Percentiles rank a stretch among this genome's conserved stretches.
Evolutionary conservation across 1,139 yeast species (phyloP).

Genomic region (Nematodospora anomalae): DNA sequence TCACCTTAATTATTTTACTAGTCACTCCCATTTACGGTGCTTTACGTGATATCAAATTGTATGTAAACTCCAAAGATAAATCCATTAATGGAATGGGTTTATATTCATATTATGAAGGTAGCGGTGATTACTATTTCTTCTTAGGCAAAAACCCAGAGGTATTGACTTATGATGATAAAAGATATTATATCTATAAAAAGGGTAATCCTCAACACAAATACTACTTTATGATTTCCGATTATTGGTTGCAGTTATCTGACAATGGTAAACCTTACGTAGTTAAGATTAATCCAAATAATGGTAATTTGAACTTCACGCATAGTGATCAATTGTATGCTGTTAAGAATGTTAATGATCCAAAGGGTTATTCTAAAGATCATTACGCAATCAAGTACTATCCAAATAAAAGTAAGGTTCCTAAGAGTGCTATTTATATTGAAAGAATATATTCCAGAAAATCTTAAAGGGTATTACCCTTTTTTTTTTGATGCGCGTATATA

Average conservation of each 20-base stretch:
- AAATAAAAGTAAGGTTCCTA: constrained; percentile 13
- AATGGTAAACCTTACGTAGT: constrained; percentile 14
- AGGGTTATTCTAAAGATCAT: constrained; percentile 28
- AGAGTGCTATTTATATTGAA: constrained; percentile 16
- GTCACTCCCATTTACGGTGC: constrained; percentile 17
- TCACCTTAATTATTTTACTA: constrained; percentile 1
- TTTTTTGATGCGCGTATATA: no score
- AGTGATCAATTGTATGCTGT: constrained; percentile 36
- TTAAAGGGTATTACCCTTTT: background rate
- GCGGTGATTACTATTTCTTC: constrained; percentile 49
- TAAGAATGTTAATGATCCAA: constrained; percentile 42
- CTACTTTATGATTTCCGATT: constrained; percentile 2
- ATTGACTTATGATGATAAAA: constrained; percentile 2
- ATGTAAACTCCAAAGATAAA: constrained; percentile 21
- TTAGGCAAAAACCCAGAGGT: constrained; percentile 14
- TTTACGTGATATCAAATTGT: constrained; percentile 15
- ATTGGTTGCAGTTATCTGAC: constrained; percentile 16
- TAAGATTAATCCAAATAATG: constrained; percentile 19
- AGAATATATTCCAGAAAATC: background rate
- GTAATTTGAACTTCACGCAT: constrained; percentile 29
- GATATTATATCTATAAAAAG: constrained; percentile 2
- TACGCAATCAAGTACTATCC: constrained; percentile 23
- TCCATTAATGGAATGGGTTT: constrained; percentile 28
- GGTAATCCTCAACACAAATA: constrained; percentile 3
- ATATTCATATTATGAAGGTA: constrained; percentile 48